Percentiles rank a stretch among this genome's conserved stretches.
phyloP scores from a whole-genome alignment of 139 green algal species.

The Coccomyxa sp. region DNA sequence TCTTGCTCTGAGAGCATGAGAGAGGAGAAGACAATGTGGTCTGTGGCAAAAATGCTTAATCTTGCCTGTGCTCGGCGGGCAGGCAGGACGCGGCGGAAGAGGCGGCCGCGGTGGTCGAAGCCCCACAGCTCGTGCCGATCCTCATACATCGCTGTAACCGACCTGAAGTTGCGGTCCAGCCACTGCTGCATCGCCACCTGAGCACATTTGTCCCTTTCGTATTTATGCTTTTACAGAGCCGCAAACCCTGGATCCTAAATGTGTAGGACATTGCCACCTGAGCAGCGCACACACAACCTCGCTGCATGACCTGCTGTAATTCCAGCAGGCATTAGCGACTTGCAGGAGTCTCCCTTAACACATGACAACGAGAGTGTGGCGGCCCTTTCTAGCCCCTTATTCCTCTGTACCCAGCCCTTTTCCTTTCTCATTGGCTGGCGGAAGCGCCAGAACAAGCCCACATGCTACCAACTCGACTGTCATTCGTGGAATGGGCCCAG shows the following conservation, averaged over 20 bases:
- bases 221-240: not conserved
- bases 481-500: no score
- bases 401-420: no score
- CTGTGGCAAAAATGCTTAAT: no score
- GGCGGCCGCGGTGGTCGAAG: not conserved
- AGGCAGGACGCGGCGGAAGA: constrained; percentile 5
- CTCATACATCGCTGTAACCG: constrained; percentile 46
- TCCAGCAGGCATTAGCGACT: no score
- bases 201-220: not conserved
- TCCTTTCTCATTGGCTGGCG: no score
- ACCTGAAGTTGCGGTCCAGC: constrained; percentile 16
- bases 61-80: constrained; percentile 7
- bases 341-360: no score
- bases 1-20: no score
- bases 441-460: no score
- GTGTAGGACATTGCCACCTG: not conserved
- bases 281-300: not conserved
- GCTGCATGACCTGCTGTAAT: not conserved
- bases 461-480: no score
- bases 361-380: no score
- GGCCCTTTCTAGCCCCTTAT: no score
- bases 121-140: constrained; percentile 35
- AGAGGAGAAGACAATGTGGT: no score
- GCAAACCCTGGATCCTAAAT: not conserved
- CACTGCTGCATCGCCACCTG: constrained; percentile 19